Percentiles rank a stretch among this genome's conserved stretches.
These are phyloP conservation scores for Smittium mucronatum DNA, from an alignment of 371 early-diverging fungal genomes.

Conservation along the genomic window DNA sequence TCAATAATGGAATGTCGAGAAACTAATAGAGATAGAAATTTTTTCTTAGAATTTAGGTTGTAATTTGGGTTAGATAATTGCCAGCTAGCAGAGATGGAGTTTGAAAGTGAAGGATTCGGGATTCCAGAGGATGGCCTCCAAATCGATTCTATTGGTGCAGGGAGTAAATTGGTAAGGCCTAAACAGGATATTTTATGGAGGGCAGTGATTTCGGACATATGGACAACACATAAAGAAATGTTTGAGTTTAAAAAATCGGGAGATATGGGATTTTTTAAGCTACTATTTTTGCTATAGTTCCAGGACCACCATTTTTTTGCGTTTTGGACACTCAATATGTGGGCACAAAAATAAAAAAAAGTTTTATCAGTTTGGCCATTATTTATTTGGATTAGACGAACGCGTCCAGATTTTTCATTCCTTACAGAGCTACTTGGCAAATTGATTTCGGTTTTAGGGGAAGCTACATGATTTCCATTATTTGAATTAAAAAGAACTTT, in stretches of 20 bases:
- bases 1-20: constrained; percentile 33
- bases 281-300: constrained; percentile 11
- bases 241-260: background rate
- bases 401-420: background rate
- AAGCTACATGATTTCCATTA: too few relatives aligned
- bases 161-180: constrained; percentile 23
- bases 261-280: background rate
- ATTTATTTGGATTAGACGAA: constrained; percentile 5
- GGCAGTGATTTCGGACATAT: constrained; percentile 31
- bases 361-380: constrained; percentile 4
- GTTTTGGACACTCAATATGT: constrained; percentile 1
- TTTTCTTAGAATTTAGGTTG: constrained; percentile 15
- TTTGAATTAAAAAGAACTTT: constrained; percentile 9
- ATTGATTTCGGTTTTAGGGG: too few relatives aligned
- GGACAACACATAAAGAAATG: constrained; percentile 22
- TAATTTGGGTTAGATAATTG: background rate
- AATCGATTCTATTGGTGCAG: constrained; percentile 18
- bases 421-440: background rate
- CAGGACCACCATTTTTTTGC: constrained; percentile 9
- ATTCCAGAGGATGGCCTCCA: background rate
- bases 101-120: background rate
- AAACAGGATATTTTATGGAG: constrained; percentile 28
- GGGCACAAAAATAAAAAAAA: constrained; percentile 8
- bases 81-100: too few relatives aligned
- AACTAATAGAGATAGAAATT: constrained; percentile 28